Percentiles rank a stretch among this genome's conserved stretches.
phyloP scores from a whole-genome alignment of 192 early-diverging fungal genomes.

The Phycomyces nitens region DNA sequence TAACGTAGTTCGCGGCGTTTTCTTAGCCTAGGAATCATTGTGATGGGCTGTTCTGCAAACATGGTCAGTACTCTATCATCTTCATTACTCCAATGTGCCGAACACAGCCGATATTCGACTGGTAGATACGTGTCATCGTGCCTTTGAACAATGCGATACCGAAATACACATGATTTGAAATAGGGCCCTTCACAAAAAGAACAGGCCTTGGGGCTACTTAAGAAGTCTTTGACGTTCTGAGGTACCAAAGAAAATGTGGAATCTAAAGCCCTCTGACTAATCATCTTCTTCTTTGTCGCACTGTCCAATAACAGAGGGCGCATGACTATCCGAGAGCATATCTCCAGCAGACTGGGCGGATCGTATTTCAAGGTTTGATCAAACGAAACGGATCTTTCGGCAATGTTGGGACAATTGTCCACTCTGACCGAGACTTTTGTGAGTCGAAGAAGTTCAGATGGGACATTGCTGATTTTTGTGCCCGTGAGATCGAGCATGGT shows the following conservation, averaged over 20 bases:
- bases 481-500: constrained; percentile 11
- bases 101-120: constrained; percentile 69
- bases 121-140: constrained; percentile 49
- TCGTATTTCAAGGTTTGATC: constrained; percentile 16
- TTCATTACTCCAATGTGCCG: constrained; percentile 74
- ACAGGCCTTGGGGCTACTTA: constrained; percentile 58
- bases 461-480: constrained; percentile 19
- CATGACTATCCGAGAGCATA: constrained; percentile 72
- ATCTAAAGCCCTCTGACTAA: constrained; percentile 40
- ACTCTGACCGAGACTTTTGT: constrained; percentile 1
- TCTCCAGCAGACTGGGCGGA: constrained; percentile 67
- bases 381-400: background rate
- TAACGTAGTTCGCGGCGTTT: background rate
- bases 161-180: constrained; percentile 55
- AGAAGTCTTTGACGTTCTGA: constrained; percentile 59
- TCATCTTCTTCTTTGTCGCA: constrained; percentile 18
- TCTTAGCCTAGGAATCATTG: background rate
- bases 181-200: constrained; percentile 79
- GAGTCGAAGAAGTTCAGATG: constrained; percentile 10
- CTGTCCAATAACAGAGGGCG: constrained; percentile 4
- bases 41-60: constrained; percentile 35
- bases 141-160: constrained; percentile 65
- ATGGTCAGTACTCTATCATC: constrained; percentile 60
- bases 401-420: constrained; percentile 14
- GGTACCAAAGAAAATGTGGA: constrained; percentile 16